Base-by-base conservation (phyloP, 148 eudicot species). In the Heliamphora exappendiculata region DNA sequence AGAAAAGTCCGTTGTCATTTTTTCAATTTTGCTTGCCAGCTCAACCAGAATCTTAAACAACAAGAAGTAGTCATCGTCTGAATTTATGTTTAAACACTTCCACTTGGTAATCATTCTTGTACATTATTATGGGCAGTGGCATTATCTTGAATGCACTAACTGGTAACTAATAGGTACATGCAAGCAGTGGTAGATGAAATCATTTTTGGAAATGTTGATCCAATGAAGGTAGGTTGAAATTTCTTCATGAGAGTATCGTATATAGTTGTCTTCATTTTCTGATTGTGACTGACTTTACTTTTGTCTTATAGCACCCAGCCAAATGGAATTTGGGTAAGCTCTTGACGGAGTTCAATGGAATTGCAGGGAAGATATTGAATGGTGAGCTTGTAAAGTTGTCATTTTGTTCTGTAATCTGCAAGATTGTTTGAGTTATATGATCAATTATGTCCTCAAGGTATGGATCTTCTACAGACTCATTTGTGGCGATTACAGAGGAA, bases 141-240 rank as follows among this genome's bases (percentile, higher is more conserved):
- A 29, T 14, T 58, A 44, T 70, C 19, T 59, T 45, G 44, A 20
- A 33, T 60, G 55, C 13, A 36, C 44, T 58, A 22, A 73, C 24
- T 64, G 64, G 34, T 82, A 68, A 29, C 54, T 33, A 72, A 62
- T 84, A 95, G 99, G 86, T 91, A 95, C 88, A 95, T 95, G 97
- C 99, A 95, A 85, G 99, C 98, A 59, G 97, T 88, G 67, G 93
- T 85, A 66, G 91, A 93, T 57, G 98, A 95, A 86, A 84, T 89
- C 59, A 78, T 93, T 76, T 70, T 88, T 41, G 84, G 80, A 54
- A 86, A 86, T 79, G 89, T 75, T 82, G 84, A 93, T 86, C 84
- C 94, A 75, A 72, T 78, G 70, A 89, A 91, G 94, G 98, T 95
- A 81, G 67, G 75, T 82, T 13, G 33, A 31, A 50, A 55, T 53